Evolutionary conservation across 2,329 filamentous ascomycete genomes (phyloP), one percentile per base, ranked within the genome.

Genomic region (Fonsecaea pedrosoi): DNA sequence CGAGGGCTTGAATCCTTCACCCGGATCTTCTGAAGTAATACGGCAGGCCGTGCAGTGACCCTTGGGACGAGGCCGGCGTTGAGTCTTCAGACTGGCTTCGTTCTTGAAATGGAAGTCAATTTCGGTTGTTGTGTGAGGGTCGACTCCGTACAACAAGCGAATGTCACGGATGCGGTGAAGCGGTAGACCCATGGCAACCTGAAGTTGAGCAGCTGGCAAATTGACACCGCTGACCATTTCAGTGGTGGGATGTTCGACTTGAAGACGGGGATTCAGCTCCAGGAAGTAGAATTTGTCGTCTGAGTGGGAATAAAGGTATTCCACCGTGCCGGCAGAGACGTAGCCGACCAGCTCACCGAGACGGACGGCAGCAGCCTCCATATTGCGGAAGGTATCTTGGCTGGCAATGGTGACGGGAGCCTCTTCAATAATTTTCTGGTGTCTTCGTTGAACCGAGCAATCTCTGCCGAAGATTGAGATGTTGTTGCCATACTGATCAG

Each of bases 251-350:
- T 99, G 95, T 87, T 99, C 95, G 82, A 99, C 95, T 83, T 99
- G 95, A 63, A 99, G 90, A 92, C 95, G 92, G 58, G 95, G 95
- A 84, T 99, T 99, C 77, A 99, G 83, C 83, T 99, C 95, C 72
- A 99, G 85, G 85, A 99, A 99, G 87, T 98, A 99, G 84, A 99
- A 99, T 82, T 97, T 95, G 86, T 98, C 93, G 74, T 99, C 95
- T 18, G 92, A 85, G 81, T 99, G 93, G 50, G 95, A 99, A 85
- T 99, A 99, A 57, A 99, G 88, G 80, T 99, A 99, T 83, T 99
- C 95, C 68, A 99, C 96, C 37, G 95, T 99, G 85, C 95, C 95
- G 25, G 95, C 95, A 13, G 95, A 99, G 74, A 99, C 96, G 82
- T 99, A 99, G 74, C 95, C 95, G 77, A 99, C 95, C 48, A 99